These are phyloP conservation scores for Avena atlantica DNA, from an alignment of 176 grass and related monocot genomes.

Conservation along the genomic window DNA sequence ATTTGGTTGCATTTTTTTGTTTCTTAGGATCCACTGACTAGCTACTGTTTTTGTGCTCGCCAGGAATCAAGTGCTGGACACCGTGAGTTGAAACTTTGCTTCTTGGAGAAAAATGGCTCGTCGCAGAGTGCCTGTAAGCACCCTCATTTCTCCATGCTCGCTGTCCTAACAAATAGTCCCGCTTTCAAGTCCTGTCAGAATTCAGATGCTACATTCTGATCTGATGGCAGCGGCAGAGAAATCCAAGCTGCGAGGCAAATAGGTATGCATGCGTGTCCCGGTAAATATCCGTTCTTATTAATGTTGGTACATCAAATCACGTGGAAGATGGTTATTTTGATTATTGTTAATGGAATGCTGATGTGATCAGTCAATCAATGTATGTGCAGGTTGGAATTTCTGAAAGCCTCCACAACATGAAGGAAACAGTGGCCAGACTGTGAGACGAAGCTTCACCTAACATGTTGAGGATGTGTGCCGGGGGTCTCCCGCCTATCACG, in stretches of 20 bases:
- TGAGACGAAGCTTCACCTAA: too few relatives aligned
- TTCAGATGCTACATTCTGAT: background rate
- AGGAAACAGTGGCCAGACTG: background rate
- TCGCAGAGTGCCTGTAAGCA: too few relatives aligned
- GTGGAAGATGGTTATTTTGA: background rate
- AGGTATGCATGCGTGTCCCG: background rate
- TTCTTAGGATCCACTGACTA: too few relatives aligned
- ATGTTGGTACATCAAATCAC: background rate
- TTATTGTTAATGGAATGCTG: background rate
- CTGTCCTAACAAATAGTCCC: too few relatives aligned
- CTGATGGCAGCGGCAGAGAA: background rate
- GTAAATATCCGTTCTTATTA: background rate
- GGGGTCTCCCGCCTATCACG: too few relatives aligned
- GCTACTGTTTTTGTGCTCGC: too few relatives aligned
- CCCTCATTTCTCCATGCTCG: too few relatives aligned
- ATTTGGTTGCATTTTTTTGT: too few relatives aligned
- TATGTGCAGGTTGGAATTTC: background rate
- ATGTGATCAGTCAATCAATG: background rate
- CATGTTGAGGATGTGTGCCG: too few relatives aligned
- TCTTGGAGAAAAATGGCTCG: too few relatives aligned
- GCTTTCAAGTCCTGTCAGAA: background rate
- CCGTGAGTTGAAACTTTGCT: too few relatives aligned
- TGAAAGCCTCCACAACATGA: background rate
- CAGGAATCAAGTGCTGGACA: too few relatives aligned
- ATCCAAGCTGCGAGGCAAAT: background rate